Conservation (phyloP, 2,329 filamentous ascomycete species). For the Paramyrothecium sp. region DNA sequence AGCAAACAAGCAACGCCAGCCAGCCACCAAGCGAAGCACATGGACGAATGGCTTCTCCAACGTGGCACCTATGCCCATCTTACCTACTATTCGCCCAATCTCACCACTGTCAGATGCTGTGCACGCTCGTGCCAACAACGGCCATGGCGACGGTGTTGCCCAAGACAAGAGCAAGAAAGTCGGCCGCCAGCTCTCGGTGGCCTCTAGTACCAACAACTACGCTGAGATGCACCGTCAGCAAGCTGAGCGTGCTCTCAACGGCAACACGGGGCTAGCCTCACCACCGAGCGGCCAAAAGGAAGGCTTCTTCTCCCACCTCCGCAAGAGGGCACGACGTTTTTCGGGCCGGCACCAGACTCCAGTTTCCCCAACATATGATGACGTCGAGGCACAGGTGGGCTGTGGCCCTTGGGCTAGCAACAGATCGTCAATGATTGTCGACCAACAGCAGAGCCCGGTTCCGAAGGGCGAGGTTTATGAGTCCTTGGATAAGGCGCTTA, state of each 20-base stretch:
- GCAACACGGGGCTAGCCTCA: constrained; percentile 71
- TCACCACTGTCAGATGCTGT: constrained; percentile 92
- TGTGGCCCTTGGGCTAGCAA: constrained; percentile 88
- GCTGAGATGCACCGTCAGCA: constrained; percentile 86
- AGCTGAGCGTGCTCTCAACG: constrained; percentile 86
- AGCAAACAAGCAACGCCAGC: constrained; percentile 36
- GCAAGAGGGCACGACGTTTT: constrained; percentile 87
- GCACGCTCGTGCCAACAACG: constrained; percentile 35
- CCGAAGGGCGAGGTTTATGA: constrained; percentile 58
- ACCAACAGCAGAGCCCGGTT: constrained; percentile 50
- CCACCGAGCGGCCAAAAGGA: constrained; percentile 82
- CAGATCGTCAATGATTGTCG: constrained; percentile 78
- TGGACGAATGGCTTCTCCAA: constrained; percentile 85
- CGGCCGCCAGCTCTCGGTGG: constrained; percentile 87
- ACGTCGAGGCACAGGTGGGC: constrained; percentile 88
- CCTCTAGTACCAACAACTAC: constrained; percentile 91
- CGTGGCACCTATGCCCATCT: constrained; percentile 88
- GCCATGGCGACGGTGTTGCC: constrained; percentile 20
- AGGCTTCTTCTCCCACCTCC: constrained; percentile 95
- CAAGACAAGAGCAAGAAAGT: constrained; percentile 86
- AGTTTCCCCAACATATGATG: constrained; percentile 76
- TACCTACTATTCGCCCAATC: constrained; percentile 91
- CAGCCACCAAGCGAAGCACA: constrained; percentile 78
- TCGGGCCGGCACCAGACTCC: constrained; percentile 87
- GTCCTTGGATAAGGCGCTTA: constrained; percentile 57